Base-by-base conservation (phyloP, 2,329 filamentous ascomycete genomes). In the Beauveria australis region DNA sequence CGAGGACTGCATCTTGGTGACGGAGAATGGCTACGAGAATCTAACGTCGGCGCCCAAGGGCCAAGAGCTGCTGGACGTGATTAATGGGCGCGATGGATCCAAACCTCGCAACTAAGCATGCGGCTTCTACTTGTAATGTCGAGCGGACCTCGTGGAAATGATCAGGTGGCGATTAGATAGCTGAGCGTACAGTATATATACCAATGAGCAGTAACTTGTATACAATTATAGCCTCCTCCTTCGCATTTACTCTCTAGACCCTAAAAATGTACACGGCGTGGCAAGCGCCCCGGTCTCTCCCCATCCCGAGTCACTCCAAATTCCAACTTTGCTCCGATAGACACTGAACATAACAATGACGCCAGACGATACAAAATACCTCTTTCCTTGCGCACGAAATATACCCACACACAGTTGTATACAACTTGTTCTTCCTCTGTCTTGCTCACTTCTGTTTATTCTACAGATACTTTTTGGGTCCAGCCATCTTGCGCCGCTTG, bases 381-480 rank as follows among this genome's bases (percentile, higher is more conserved):
- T 8, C 44, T 24, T 18, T 2, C n/a, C 12, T 8, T 18, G 18
- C 16, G n/a, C 5, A 46, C 9, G 10, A 44, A 44, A 19, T 55
- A n/a, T 16, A 5, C 26, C 16, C 28, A 19, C 14, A 54, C 6
- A 16, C 30, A 37, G n/a, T 53, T 40, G 18, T 22, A 30, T 14
- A 14, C 19, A 12, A 10, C 43, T 14, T 12, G 10, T 46, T 8
- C 19, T 14, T 22, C 19, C n/a, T 24, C 28, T 7, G 4, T 9
- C 7, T 28, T 16, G 22, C 5, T 41, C 12, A 7, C 28, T 5
- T 24, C 24, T 37, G 14, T 37, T 12, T 9, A 22, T 30, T 59
- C 69, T 79, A 96, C 71, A 96, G 76, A 74, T 92, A 97, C 77
- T 97, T 97, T 81, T 96, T 96, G n/a, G 91, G 91, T 73, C 86